A percentile compares a stretch with the other conserved stretches of the same genome.
These are phyloP conservation scores for Solanum ossicruentum DNA, from an alignment of 257 asterid genomes.

Conservation along the genomic window DNA sequence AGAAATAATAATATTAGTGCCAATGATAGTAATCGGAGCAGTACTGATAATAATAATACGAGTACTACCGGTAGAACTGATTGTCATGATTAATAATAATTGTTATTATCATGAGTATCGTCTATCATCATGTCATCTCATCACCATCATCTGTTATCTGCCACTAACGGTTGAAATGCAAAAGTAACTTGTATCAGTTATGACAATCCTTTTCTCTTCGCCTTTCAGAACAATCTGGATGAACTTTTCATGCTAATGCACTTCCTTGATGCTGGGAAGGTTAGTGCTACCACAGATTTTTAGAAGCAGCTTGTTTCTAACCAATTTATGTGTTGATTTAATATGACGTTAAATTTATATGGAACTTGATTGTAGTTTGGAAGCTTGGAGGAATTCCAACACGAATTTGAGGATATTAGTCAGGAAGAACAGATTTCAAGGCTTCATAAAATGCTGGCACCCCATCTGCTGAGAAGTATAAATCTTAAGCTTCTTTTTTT, in stretches of 20 bases:
- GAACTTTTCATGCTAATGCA: constrained; percentile 99
- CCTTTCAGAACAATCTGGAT: constrained; percentile 82
- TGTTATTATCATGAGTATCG: background rate
- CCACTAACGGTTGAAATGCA: background rate
- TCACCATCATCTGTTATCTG: background rate
- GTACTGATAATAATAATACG: background rate
- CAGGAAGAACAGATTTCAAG: constrained; percentile 95
- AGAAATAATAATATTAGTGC: background rate
- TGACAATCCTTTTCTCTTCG: constrained; percentile 12
- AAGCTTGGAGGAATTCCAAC: constrained; percentile 87
- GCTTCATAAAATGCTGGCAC: constrained; percentile 95
- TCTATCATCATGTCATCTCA: background rate
- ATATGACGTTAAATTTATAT: background rate
- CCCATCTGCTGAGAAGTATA: constrained; percentile 92
- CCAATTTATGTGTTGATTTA: background rate
- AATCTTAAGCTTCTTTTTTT: constrained; percentile 1
- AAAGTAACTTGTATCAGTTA: background rate
- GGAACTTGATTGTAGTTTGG: constrained; percentile 47
- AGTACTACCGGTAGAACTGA: background rate
- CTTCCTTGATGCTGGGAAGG: constrained; percentile 98
- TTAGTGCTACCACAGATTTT: constrained; percentile 16
- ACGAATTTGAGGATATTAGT: constrained; percentile 91
- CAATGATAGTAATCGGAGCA: background rate
- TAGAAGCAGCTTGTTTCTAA: background rate
- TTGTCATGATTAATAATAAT: background rate